phyloP scores from a whole-genome alignment of 2,329 filamentous ascomycete species.

The Apiospora rasikravindrae region DNA sequence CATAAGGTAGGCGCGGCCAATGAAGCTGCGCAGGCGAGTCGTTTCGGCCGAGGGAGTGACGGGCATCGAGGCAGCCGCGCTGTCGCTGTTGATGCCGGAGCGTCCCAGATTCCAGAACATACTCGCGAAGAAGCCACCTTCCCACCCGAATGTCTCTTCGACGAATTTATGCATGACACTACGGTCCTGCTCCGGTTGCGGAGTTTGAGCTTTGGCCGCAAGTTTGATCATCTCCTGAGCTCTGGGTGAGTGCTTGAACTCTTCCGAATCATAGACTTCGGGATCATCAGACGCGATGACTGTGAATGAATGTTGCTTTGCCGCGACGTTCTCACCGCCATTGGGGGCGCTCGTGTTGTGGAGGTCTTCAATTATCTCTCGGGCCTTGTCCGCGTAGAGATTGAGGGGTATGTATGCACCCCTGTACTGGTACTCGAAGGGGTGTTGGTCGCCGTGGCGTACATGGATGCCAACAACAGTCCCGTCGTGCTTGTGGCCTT shows the following conservation, averaged over 20 bases:
- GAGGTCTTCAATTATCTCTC: constrained; percentile 56
- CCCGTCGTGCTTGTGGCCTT: constrained; percentile 53
- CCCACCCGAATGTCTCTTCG: constrained; percentile 82
- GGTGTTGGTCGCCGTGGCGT: constrained; percentile 79
- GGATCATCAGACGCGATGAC: constrained; percentile 84
- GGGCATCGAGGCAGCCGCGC: constrained; percentile 37
- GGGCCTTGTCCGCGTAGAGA: constrained; percentile 66
- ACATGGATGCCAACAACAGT: constrained; percentile 75
- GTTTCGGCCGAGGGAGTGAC: constrained; percentile 55
- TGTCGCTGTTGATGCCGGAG: constrained; percentile 44
- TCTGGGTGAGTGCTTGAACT: constrained; percentile 61
- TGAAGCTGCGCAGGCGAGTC: constrained; percentile 71
- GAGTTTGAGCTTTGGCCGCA: constrained; percentile 63
- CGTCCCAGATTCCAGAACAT: constrained; percentile 81
- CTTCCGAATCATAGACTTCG: constrained; percentile 69
- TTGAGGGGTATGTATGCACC: constrained; percentile 79
- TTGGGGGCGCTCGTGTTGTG: constrained; percentile 48
- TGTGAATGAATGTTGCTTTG: constrained; percentile 52
- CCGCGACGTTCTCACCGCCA: constrained; percentile 42
- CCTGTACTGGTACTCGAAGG: constrained; percentile 76
- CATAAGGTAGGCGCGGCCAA: constrained; percentile 82
- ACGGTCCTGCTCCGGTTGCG: constrained; percentile 48
- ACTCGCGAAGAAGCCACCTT: constrained; percentile 82
- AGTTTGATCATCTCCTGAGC: constrained; percentile 81
- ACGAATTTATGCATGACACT: constrained; percentile 68